A percentile compares a stretch with the other conserved stretches of the same genome.
These are phyloP conservation scores for Scedosporium minutisporum DNA, from an alignment of 2,329 filamentous ascomycete species.

Conservation along the genomic window DNA sequence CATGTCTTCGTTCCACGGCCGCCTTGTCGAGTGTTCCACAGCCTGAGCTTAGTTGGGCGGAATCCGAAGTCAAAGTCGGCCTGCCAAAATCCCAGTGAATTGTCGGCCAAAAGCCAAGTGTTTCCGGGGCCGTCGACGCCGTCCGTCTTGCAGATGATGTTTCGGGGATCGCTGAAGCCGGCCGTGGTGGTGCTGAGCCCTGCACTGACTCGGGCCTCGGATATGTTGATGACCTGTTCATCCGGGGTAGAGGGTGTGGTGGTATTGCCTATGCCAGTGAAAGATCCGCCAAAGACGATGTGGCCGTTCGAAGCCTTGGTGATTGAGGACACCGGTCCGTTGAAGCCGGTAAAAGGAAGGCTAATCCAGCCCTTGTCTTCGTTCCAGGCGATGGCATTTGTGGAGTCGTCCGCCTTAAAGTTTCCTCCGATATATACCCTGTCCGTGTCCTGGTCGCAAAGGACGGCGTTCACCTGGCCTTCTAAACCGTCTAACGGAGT, in stretches of 20 bases:
- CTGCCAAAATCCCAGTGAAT: constrained; percentile 69
- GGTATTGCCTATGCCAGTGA: constrained; percentile 78
- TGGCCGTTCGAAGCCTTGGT: constrained; percentile 69
- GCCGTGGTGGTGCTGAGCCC: constrained; percentile 49
- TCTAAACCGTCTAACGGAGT: constrained; percentile 70
- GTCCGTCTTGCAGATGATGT: constrained; percentile 70
- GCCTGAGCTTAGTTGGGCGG: constrained; percentile 71
- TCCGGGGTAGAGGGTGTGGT: constrained; percentile 57
- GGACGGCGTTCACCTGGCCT: constrained; percentile 71
- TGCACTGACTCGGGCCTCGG: constrained; percentile 63
- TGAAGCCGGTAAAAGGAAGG: constrained; percentile 87
- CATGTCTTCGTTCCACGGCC: constrained; percentile 83
- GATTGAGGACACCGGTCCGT: constrained; percentile 83
- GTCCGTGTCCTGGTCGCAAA: constrained; percentile 68
- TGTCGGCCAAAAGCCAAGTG: constrained; percentile 69
- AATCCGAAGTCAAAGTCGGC: constrained; percentile 79
- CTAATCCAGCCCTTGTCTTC: constrained; percentile 61
- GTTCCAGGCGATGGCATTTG: constrained; percentile 81
- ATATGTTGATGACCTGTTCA: constrained; percentile 74
- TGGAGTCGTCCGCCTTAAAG: constrained; percentile 71
- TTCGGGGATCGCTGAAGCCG: constrained; percentile 66
- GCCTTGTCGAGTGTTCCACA: constrained; percentile 79
- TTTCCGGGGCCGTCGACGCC: constrained; percentile 59
- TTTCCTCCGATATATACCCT: constrained; percentile 88
- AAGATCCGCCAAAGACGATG: constrained; percentile 85